phyloP scores from a whole-genome alignment of 768 basidiomycete genomes.

The Russula emetica region DNA sequence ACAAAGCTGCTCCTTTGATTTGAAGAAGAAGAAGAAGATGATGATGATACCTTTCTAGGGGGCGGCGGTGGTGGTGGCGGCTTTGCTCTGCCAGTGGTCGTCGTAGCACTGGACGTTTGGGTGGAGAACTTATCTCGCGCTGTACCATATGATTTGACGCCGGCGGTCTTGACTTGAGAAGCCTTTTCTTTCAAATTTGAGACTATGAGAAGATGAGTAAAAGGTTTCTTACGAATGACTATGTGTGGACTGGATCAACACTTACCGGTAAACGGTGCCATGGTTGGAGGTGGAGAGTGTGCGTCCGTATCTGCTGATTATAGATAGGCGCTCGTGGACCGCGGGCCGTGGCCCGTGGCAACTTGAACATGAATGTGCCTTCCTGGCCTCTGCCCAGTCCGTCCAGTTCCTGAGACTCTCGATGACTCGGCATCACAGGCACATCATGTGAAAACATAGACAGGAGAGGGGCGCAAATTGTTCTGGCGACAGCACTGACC shows the following conservation, averaged over 20 bases:
- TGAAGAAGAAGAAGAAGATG: background rate
- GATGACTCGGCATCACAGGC: too few relatives aligned
- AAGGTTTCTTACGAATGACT: too few relatives aligned
- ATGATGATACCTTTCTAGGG: constrained; percentile 1
- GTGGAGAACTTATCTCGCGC: constrained; percentile 7
- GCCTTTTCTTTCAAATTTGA: constrained; percentile 18
- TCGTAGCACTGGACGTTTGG: background rate
- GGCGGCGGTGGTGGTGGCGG: constrained; percentile 10
- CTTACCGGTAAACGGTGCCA: constrained; percentile 24
- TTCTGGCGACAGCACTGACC: too few relatives aligned
- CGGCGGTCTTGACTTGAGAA: constrained; percentile 12
- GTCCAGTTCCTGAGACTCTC: too few relatives aligned
- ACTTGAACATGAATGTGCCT: too few relatives aligned
- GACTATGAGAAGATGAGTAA: background rate
- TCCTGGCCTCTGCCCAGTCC: too few relatives aligned
- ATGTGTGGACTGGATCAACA: background rate
- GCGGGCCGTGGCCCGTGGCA: too few relatives aligned
- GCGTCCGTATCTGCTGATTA: too few relatives aligned
- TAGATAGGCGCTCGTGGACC: too few relatives aligned
- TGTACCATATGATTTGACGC: constrained; percentile 13
- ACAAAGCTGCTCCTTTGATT: background rate
- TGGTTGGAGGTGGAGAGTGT: background rate
- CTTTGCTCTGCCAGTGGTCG: constrained; percentile 6
- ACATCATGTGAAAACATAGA: too few relatives aligned
- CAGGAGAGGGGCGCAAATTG: too few relatives aligned